Conservation (phyloP, 441 rosid genomes). For the Populus hybrid region DNA sequence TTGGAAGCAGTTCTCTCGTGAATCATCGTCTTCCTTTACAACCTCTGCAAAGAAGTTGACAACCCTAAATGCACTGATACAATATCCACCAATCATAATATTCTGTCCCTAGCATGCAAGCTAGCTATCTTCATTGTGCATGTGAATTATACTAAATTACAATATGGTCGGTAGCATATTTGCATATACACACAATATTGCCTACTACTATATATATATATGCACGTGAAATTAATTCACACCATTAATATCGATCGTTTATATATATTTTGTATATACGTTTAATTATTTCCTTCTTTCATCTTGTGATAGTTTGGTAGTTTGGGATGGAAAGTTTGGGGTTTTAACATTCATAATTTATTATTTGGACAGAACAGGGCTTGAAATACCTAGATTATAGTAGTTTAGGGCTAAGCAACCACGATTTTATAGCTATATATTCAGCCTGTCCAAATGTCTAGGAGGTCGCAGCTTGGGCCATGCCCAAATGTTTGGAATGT, state of each 20-base stretch:
- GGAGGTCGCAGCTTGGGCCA: no score
- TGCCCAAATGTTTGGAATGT: no score
- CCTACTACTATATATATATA: neutral
- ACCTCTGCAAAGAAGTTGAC: conserved; percentile 23
- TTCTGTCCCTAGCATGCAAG: neutral
- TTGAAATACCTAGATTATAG: no score
- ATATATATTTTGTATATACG: neutral
- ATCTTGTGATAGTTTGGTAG: no score
- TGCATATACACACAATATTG: neutral
- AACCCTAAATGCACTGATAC: conserved; percentile 14
- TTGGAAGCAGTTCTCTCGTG: conserved; percentile 33
- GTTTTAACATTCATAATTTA: no score
- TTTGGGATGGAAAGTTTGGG: no score
- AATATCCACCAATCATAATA: neutral
- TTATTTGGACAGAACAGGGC: no score
- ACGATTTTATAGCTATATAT: no score
- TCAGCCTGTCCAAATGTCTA: no score
- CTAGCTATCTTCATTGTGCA: neutral
- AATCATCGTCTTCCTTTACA: conserved; percentile 17
- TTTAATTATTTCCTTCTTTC: neutral
- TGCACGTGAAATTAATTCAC: neutral
- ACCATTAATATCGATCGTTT: neutral
- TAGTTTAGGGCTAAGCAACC: no score
- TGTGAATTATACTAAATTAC: neutral
- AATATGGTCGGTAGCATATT: neutral